These are phyloP conservation scores for Lachnellula arida DNA, from an alignment of 2,329 filamentous ascomycete species.

Conservation along the genomic window DNA sequence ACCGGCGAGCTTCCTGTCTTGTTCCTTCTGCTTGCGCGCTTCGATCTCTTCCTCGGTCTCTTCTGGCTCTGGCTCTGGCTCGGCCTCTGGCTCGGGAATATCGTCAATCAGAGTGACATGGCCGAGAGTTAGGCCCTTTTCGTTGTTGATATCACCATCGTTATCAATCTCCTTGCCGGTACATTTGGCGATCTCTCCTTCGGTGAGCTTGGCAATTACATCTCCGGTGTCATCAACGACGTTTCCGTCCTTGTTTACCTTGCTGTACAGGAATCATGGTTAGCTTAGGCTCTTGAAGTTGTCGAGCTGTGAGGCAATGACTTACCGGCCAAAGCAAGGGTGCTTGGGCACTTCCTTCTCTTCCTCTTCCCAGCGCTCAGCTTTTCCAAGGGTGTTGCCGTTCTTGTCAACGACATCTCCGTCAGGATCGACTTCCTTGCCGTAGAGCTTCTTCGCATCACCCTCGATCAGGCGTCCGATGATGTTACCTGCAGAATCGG, in stretches of 20 bases:
- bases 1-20: conserved; percentile 71
- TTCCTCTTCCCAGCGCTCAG: conserved; percentile 55
- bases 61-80: conserved; percentile 41
- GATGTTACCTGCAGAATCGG: conserved; percentile 61
- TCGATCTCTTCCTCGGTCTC: conserved; percentile 57
- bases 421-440: conserved; percentile 73
- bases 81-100: conserved; percentile 40
- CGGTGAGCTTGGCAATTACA: conserved; percentile 61
- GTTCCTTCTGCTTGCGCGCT: conserved; percentile 51
- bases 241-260: conserved; percentile 55
- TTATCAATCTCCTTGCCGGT: conserved; percentile 66
- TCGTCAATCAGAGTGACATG: conserved; percentile 63
- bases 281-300: background rate
- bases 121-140: conserved; percentile 61
- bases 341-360: conserved; percentile 49
- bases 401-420: conserved; percentile 79
- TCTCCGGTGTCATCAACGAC: conserved; percentile 56
- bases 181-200: conserved; percentile 60
- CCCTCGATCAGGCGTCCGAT: conserved; percentile 69
- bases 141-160: conserved; percentile 66
- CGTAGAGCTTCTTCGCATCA: conserved; percentile 66
- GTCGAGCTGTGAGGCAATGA: background rate
- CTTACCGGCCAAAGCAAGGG: conserved; percentile 44
- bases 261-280: conserved; percentile 10
- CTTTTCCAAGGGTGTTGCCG: conserved; percentile 53